These are phyloP conservation scores for Neopestalotiopsis sp. DNA, from an alignment of 2,329 filamentous ascomycete species.

Conservation along the genomic window DNA sequence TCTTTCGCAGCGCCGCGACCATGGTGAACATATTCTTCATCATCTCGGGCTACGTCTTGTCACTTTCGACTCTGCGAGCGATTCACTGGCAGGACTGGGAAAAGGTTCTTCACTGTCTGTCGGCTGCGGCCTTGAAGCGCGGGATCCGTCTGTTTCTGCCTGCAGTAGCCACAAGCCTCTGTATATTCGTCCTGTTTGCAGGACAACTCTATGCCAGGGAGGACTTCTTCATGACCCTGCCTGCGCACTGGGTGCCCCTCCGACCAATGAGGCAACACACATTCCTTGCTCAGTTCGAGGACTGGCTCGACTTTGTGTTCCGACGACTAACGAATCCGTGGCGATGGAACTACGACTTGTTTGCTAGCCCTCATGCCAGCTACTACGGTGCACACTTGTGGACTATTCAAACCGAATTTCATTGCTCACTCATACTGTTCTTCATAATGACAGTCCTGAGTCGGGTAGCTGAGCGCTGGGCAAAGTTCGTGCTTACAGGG, in stretches of 20 bases:
- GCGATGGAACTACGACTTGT: not conserved
- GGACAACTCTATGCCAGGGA: not conserved
- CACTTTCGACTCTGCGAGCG: not conserved
- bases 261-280: not conserved
- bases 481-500: not conserved
- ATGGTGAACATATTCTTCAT: conserved; percentile 3
- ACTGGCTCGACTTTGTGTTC: not conserved
- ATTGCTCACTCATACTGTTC: not conserved
- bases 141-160: not conserved
- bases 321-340: not conserved
- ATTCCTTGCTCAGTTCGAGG: not conserved
- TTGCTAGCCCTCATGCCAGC: not conserved
- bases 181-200: not conserved
- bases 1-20: not conserved
- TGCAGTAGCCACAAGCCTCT: not conserved
- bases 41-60: not conserved
- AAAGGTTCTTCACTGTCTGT: not conserved
- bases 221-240: not conserved
- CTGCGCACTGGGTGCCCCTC: not conserved
- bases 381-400: not conserved
- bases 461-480: not conserved
- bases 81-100: not conserved
- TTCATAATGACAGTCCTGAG: not conserved
- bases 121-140: not conserved
- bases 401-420: not conserved